Conservation (phyloP, 2,329 filamentous ascomycete genomes). For the Pseudogymnoascus destructans region DNA sequence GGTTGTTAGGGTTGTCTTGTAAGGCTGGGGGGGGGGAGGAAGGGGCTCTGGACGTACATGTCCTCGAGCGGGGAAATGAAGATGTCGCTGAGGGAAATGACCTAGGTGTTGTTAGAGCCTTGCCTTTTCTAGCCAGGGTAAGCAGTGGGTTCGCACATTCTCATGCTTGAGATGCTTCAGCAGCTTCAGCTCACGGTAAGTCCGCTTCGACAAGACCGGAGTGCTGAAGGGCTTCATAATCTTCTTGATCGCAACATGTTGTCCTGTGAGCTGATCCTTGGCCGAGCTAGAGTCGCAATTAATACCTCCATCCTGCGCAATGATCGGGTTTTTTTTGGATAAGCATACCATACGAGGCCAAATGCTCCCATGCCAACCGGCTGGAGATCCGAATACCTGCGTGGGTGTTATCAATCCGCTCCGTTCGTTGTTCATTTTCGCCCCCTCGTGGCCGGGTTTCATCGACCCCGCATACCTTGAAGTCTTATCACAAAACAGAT, state of each 20-base stretch:
- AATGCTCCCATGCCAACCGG: conserved; percentile 99
- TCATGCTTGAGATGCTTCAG: conserved; percentile 94
- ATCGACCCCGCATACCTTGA: conserved; percentile 54
- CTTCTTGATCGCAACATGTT: conserved; percentile 98
- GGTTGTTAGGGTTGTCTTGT: conserved; percentile 8
- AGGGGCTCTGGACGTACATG: conserved; percentile 51
- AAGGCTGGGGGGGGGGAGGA: conserved; percentile 11
- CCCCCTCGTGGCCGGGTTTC: neutral
- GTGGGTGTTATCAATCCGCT: neutral
- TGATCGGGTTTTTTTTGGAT: conserved; percentile 1
- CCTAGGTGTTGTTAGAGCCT: conserved; percentile 36
- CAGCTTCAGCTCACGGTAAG: conserved; percentile 93
- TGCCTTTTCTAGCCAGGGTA: neutral
- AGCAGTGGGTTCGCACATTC: conserved; percentile 49
- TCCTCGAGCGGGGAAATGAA: conserved; percentile 98
- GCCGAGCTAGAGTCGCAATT: conserved; percentile 56
- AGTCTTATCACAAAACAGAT: conserved; percentile 33
- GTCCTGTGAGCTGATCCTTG: conserved; percentile 91
- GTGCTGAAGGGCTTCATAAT: conserved; percentile 99
- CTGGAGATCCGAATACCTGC: conserved; percentile 91
- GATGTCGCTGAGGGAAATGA: conserved; percentile 97
- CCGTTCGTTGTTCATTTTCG: neutral
- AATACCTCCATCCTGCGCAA: neutral
- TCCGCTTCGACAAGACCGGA: conserved; percentile 93
- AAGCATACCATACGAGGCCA: conserved; percentile 81